Evolutionary conservation across 164 flowering plant species (phyloP).

Genomic region (Protea cynaroides): DNA sequence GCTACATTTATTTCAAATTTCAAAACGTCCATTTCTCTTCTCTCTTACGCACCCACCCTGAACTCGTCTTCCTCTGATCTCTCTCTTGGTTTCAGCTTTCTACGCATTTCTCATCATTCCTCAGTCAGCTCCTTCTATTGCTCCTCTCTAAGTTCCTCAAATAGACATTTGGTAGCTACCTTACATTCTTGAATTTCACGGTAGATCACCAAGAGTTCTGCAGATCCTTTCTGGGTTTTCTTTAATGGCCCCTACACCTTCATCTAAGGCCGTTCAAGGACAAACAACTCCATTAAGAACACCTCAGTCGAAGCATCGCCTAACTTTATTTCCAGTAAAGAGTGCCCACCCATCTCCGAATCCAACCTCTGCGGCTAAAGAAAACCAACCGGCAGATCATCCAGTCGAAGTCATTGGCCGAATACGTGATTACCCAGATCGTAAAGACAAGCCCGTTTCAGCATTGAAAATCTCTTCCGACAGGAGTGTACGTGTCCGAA

Average conservation of each 20-base stretch:
- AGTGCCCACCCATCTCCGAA: slow-evolving; percentile 42
- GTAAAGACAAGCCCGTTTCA: slow-evolving; percentile 43
- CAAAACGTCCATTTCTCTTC: slow-evolving; percentile 6
- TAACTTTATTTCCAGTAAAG: slow-evolving; percentile 31
- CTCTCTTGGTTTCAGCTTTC: slow-evolving; percentile 13
- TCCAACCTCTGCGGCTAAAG: slow-evolving; percentile 33
- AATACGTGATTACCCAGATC: slow-evolving; percentile 63
- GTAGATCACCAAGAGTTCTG: not conserved
- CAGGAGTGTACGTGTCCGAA: slow-evolving; percentile 44
- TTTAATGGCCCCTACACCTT: slow-evolving; percentile 64
- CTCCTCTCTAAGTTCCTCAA: slow-evolving; percentile 2
- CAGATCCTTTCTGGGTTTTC: slow-evolving; percentile 12
- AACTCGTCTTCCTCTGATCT: slow-evolving; percentile 3
- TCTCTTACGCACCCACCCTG: too few species aligned
- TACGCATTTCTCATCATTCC: slow-evolving; percentile 2
- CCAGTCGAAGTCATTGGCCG: slow-evolving; percentile 88
- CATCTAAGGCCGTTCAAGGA: slow-evolving; percentile 36
- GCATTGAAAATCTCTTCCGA: slow-evolving; percentile 52
- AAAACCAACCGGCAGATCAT: slow-evolving; percentile 52
- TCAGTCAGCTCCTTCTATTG: slow-evolving; percentile 1
- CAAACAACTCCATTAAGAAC: slow-evolving; percentile 38
- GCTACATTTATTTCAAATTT: slow-evolving; percentile 38
- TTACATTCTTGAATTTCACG: not conserved
- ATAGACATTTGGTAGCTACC: not conserved
- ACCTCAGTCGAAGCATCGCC: slow-evolving; percentile 61